phyloP scores from a whole-genome alignment of 306 rosid species.

The Arachis stenosperma region DNA sequence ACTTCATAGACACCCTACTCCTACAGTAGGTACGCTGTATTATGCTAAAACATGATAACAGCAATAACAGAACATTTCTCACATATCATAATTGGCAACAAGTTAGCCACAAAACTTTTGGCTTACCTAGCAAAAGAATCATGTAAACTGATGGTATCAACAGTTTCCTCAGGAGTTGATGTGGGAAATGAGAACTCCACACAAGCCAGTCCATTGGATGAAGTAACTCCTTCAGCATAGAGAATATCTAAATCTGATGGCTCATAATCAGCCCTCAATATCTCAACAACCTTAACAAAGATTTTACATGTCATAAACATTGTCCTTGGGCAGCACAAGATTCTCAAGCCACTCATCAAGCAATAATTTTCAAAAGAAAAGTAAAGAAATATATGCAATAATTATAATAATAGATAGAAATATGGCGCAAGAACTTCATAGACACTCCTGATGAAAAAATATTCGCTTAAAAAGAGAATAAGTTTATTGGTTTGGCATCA shows the following conservation, averaged over 20 bases:
- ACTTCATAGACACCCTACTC: not conserved
- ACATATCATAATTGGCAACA: not conserved
- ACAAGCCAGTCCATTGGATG: slow-evolving; percentile 93
- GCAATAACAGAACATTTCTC: slow-evolving; percentile 14
- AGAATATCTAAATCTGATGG: slow-evolving; percentile 93
- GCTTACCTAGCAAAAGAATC: slow-evolving; percentile 75
- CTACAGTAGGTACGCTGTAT: too few relatives aligned
- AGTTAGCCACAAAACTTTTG: slow-evolving; percentile 14
- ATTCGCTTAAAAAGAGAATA: slow-evolving; percentile 19
- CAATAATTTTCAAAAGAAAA: slow-evolving; percentile 15
- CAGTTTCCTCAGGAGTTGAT: slow-evolving; percentile 60
- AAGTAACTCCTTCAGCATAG: slow-evolving; percentile 93
- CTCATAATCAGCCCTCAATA: slow-evolving; percentile 84
- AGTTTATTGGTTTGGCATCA: slow-evolving; percentile 22
- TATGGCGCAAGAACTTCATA: slow-evolving; percentile 21
- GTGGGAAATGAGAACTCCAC: slow-evolving; percentile 94
- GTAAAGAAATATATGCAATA: slow-evolving; percentile 12
- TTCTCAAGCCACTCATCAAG: slow-evolving; percentile 35
- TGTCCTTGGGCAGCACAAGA: slow-evolving; percentile 9
- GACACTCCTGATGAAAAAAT: slow-evolving; percentile 15
- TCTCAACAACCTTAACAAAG: slow-evolving; percentile 72
- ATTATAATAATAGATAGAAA: slow-evolving; percentile 22
- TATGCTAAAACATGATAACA: too few relatives aligned
- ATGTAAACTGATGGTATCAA: slow-evolving; percentile 58
- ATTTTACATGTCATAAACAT: slow-evolving; percentile 35